A percentile compares a stretch with the other conserved stretches of the same genome.
These are phyloP conservation scores for Citrus inodora DNA, from an alignment of 345 rosid genomes.

Conservation along the genomic window DNA sequence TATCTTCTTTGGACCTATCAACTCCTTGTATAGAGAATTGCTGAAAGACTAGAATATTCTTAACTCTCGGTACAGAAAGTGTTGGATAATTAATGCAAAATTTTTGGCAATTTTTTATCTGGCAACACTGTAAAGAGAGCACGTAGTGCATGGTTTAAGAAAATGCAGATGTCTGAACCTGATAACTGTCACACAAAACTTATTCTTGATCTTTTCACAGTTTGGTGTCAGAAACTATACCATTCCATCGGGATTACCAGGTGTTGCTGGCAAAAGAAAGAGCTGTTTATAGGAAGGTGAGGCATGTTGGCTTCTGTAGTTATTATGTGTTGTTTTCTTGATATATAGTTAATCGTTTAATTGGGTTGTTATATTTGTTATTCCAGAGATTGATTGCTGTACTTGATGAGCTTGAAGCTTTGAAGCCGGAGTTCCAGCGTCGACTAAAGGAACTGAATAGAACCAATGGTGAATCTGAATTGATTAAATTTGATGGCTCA, in stretches of 20 bases:
- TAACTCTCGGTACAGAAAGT: background rate
- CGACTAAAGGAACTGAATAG: constrained; percentile 50
- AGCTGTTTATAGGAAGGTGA: constrained; percentile 64
- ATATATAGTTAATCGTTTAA: background rate
- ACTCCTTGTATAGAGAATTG: background rate
- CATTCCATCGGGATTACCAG: constrained; percentile 81
- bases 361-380: constrained; percentile 12
- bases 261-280: constrained; percentile 53
- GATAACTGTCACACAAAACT: background rate
- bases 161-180: background rate
- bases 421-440: constrained; percentile 67
- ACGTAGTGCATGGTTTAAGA: background rate
- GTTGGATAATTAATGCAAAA: too few relatives aligned
- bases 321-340: background rate
- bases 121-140: background rate
- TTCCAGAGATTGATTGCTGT: constrained; percentile 66
- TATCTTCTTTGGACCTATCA: background rate
- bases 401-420: constrained; percentile 70
- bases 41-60: background rate
- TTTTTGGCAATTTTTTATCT: background rate
- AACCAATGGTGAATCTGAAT: constrained; percentile 24
- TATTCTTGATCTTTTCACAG: constrained; percentile 30
- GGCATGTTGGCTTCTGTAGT: constrained; percentile 12
- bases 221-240: constrained; percentile 95
- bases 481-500: constrained; percentile 33